A percentile compares a stretch with the other conserved stretches of the same genome.
These are phyloP conservation scores for Closterium sp. DNA, from an alignment of 139 green algal species.

Conservation along the genomic window DNA sequence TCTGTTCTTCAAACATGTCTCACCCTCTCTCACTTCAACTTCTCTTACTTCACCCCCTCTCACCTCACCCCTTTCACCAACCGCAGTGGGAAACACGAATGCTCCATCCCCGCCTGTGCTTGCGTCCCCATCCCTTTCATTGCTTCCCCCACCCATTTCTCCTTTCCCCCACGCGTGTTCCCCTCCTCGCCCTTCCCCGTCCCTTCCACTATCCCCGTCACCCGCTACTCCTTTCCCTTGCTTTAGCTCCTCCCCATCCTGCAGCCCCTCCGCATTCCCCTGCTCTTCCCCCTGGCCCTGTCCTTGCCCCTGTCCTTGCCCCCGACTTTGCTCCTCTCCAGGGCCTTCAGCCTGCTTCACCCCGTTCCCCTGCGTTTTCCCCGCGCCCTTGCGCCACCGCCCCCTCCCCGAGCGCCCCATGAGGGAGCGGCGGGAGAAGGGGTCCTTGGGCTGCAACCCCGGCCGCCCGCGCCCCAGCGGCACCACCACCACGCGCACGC, in stretches of 20 bases:
- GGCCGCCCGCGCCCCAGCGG: neutral
- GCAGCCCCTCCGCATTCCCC: neutral
- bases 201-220: neutral
- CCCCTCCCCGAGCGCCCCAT: neutral
- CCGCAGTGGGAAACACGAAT: neutral
- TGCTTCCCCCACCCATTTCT: too few relatives aligned
- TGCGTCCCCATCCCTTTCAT: neutral
- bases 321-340: neutral
- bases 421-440: constrained; percentile 7
- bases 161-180: too few relatives aligned
- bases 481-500: constrained; percentile 32
- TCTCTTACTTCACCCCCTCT: neutral
- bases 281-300: neutral
- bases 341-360: neutral
- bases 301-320: neutral
- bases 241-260: neutral
- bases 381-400: neutral
- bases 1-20: neutral
- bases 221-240: too few relatives aligned
- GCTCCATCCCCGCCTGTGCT: neutral
- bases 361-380: neutral
- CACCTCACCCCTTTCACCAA: neutral
- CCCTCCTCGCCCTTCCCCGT: too few relatives aligned
- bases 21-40: neutral
- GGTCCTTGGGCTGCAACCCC: constrained; percentile 4